Evolutionary conservation across 108 stramenopile genomes (phyloP).

Genomic region (Pseudonitzschia multiseries): DNA sequence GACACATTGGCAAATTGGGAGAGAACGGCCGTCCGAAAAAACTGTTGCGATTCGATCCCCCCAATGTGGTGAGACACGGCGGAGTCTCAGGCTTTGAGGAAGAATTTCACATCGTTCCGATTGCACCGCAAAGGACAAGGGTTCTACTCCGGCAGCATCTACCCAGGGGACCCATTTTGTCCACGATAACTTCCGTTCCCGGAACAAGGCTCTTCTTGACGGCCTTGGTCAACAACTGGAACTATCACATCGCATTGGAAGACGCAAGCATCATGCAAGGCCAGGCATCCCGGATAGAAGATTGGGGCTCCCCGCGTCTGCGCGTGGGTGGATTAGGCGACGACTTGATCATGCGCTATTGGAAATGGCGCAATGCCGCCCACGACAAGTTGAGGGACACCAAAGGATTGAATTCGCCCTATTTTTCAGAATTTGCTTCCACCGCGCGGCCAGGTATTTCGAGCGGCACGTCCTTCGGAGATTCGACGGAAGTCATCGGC

Average conservation of each 20-base stretch:
- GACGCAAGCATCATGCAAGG: constrained; percentile 35
- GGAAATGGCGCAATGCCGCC: neutral
- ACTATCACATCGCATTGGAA: constrained; percentile 39
- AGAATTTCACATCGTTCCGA: constrained; percentile 39
- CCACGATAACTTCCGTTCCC: constrained; percentile 25
- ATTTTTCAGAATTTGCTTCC: neutral
- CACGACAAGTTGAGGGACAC: neutral
- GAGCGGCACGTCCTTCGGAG: constrained; percentile 3
- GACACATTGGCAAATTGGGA: neutral
- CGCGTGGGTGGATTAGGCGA: neutral
- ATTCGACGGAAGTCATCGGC: neutral
- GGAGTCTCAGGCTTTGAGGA: constrained; percentile 38
- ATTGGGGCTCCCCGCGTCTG: constrained; percentile 13
- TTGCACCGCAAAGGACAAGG: constrained; percentile 31
- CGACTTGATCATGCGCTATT: neutral
- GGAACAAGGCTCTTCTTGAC: constrained; percentile 15
- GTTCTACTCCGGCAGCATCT: constrained; percentile 37
- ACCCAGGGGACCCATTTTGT: constrained; percentile 35
- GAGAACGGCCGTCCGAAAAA: constrained; percentile 15
- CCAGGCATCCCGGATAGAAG: constrained; percentile 33
- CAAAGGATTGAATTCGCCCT: neutral
- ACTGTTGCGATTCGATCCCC: constrained; percentile 32
- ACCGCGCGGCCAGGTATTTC: neutral
- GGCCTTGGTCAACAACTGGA: constrained; percentile 35
- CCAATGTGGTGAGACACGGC: constrained; percentile 36